Evolutionary conservation across 2,329 filamentous ascomycete genomes (phyloP).

Genomic region (Aspergillus sp.): DNA sequence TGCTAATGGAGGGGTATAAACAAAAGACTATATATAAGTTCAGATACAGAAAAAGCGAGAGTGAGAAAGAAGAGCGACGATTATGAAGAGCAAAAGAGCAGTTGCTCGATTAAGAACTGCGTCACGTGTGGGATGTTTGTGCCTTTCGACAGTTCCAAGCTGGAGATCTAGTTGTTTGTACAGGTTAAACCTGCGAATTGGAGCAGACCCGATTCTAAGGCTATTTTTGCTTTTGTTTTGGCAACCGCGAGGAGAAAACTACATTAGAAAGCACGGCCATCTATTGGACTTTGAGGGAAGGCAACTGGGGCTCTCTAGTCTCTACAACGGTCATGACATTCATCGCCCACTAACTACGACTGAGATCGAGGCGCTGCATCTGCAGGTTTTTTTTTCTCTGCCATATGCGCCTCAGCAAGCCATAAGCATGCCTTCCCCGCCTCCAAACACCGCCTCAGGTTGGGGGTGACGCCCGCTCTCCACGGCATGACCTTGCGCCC

Average conservation of each 20-base stretch:
- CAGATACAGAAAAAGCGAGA: slow-evolving; percentile 1
- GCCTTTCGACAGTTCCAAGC: too few relatives aligned
- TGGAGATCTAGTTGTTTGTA: too few relatives aligned
- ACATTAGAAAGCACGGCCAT: background rate
- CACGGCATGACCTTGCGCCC: background rate
- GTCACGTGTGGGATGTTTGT: slow-evolving; percentile 21
- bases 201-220: background rate
- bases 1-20: background rate
- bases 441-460: background rate
- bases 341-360: too few relatives aligned
- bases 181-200: too few relatives aligned
- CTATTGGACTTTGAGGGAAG: background rate
- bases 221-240: background rate
- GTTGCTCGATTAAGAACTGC: slow-evolving; percentile 13
- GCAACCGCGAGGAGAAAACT: background rate
- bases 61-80: slow-evolving; percentile 1
- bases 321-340: too few relatives aligned
- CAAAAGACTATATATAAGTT: background rate
- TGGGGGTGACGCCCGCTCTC: background rate
- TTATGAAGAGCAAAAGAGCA: slow-evolving; percentile 10
- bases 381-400: slow-evolving; percentile 5
- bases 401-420: slow-evolving; percentile 2
- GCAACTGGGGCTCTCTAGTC: background rate
- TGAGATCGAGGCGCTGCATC: slow-evolving; percentile 8
- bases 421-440: slow-evolving; percentile 8